Evolutionary conservation across 2,329 filamentous ascomycete genomes (phyloP), one percentile per base, ranked within the genome.

Genomic region (Leptodontidium sp.): DNA sequence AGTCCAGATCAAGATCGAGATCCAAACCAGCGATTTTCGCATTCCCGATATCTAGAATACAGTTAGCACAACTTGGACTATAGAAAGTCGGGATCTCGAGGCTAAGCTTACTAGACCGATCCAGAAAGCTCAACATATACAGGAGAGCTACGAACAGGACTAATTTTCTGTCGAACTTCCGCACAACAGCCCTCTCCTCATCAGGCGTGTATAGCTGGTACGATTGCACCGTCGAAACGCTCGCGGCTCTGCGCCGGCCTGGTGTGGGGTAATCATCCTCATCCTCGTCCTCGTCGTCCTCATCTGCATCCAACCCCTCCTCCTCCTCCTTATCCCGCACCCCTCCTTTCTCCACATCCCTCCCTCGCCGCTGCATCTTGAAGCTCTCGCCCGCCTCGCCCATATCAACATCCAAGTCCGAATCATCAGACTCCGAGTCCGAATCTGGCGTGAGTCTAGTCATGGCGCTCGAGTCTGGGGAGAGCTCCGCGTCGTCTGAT

Each of bases 61-160:
- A 49, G 38, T 69, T 43, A 70, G 66, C 57, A 58, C 2, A n/a
- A 47, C n/a, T 21, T 21, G 21, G 21, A 21, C 21, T 21, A 21
- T 21, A 21, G 21, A 21, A 21, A 21, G 21, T 21, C 21, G 21
- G 21, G 21, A 21, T 21, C 21, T 21, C 21, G 21, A 21, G 21
- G 21, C 21, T 21, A 21, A 50, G n/a, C 85, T 71, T 83, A 94
- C 93, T 97, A 21, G 92, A 94, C 73, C 94, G 86, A 79, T 97
- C 94, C 72, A 97, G 81, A 78, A 97, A 97, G 71, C 90, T 91
- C 70, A 97, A 83, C 84, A 97, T 87, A 78, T 96, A 98, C 14
- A 97, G 84, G 68, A 95, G 78, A 12, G 93, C 91, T 71, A 97
- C 86, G 77, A 97, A 97, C 0, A 92, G 79, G 6, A 97, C 93